Conservation (phyloP, 1,139 yeast genomes). For the Pneumocystis carinii region DNA sequence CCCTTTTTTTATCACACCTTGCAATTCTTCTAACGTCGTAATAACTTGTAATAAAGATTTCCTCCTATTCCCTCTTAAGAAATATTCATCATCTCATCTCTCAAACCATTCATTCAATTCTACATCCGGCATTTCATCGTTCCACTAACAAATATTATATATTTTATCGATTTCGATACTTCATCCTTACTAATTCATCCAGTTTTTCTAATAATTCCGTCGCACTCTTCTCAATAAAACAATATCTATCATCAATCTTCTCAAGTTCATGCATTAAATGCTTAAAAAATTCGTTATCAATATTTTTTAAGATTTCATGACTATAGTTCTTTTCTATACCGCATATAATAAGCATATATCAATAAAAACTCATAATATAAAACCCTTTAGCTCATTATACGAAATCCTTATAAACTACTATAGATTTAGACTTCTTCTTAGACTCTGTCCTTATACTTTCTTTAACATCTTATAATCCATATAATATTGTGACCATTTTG, state of each 20-base stretch:
- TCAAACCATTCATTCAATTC: not conserved
- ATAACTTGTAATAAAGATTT: not conserved
- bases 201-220: not conserved
- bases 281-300: not conserved
- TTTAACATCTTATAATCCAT: not conserved
- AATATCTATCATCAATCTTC: not conserved
- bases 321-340: not conserved
- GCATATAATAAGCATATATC: not conserved
- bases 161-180: not conserved
- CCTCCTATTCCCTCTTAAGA: not conserved
- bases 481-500: not conserved
- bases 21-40: not conserved
- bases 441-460: not conserved
- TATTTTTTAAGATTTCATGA: not conserved
- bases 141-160: not conserved
- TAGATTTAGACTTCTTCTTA: not conserved
- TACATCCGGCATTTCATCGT: not conserved
- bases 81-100: not conserved
- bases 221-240: not conserved
- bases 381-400: not conserved
- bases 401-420: not conserved
- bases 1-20: not conserved
- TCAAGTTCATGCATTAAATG: not conserved
- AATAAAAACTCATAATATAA: not conserved
- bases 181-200: not conserved